Percentiles rank a stretch among this genome's conserved stretches.
Conservation (phyloP, 129 eudicot species). For the Centaurea solstitialis region DNA sequence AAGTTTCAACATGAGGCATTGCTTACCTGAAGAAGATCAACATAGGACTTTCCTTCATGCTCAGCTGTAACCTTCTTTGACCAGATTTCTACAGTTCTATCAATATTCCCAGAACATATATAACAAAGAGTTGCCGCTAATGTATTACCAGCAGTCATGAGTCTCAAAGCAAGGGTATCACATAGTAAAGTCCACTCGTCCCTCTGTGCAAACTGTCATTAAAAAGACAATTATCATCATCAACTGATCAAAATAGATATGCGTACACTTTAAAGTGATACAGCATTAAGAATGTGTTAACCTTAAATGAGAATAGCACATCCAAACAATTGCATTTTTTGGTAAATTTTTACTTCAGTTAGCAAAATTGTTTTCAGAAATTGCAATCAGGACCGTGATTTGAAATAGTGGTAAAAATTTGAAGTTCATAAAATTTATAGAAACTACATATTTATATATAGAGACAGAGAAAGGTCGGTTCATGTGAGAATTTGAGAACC, state of each 20-base stretch:
- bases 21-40: conserved; percentile 74
- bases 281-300: not conserved
- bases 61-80: conserved; percentile 53
- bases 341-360: not conserved
- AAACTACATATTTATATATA: not conserved
- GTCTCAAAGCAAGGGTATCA: conserved; percentile 80
- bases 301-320: not conserved
- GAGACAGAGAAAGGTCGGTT: not conserved
- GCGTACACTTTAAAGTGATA: not conserved
- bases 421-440: not conserved
- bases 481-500: not conserved
- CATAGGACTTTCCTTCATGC: conserved; percentile 65
- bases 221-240: not conserved
- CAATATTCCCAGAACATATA: conserved; percentile 84
- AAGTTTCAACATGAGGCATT: not conserved
- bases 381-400: not conserved
- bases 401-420: not conserved
- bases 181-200: conserved; percentile 81
- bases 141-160: conserved; percentile 57
- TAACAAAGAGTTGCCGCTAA: conserved; percentile 80
- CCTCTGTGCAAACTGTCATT: conserved; percentile 66
- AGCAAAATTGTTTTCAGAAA: not conserved
- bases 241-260: not conserved
- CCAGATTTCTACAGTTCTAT: conserved; percentile 84
- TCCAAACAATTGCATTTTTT: not conserved